Evolutionary conservation across 1,284 basidiomycete species (phyloP).

Genomic region (Garcileccinum viscosum): DNA sequence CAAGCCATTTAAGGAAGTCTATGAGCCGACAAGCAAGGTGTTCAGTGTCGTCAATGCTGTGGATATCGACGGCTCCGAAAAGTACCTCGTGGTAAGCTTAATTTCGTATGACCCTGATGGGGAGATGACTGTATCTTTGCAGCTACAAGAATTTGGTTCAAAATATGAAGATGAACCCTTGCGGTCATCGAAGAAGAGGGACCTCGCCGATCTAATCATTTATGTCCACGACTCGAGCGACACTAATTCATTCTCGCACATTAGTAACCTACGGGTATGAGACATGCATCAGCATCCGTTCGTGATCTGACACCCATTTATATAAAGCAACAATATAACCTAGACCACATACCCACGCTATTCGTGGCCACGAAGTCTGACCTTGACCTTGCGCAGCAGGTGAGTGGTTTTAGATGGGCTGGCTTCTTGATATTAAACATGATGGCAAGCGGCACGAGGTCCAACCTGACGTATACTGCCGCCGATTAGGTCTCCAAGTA

Average conservation of each 20-base stretch:
- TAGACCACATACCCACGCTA: constrained; percentile 92
- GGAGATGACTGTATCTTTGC: constrained; percentile 14
- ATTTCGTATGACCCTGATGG: neutral
- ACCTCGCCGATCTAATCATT: constrained; percentile 91
- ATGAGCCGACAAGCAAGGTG: constrained; percentile 89
- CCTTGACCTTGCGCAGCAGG: constrained; percentile 93
- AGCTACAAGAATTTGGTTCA: constrained; percentile 97
- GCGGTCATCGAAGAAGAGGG: constrained; percentile 88
- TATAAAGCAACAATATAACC: constrained; percentile 93
- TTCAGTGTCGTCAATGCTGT: constrained; percentile 94
- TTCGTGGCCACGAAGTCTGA: constrained; percentile 99
- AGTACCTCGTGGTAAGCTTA: constrained; percentile 88
- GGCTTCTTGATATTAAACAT: constrained; percentile 14
- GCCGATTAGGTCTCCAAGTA: constrained; percentile 82
- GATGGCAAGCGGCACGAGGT: constrained; percentile 87
- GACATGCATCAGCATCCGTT: neutral
- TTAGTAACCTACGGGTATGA: constrained; percentile 90
- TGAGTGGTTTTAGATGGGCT: constrained; percentile 39
- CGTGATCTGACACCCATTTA: constrained; percentile 23
- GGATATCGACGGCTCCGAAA: constrained; percentile 93
- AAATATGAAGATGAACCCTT: constrained; percentile 93
- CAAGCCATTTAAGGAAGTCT: constrained; percentile 73
- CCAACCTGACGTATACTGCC: constrained; percentile 96
- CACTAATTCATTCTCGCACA: constrained; percentile 98
- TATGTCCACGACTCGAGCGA: constrained; percentile 98